Conservation (phyloP, 2,329 filamentous ascomycete genomes). For the Fusarium compactum region DNA sequence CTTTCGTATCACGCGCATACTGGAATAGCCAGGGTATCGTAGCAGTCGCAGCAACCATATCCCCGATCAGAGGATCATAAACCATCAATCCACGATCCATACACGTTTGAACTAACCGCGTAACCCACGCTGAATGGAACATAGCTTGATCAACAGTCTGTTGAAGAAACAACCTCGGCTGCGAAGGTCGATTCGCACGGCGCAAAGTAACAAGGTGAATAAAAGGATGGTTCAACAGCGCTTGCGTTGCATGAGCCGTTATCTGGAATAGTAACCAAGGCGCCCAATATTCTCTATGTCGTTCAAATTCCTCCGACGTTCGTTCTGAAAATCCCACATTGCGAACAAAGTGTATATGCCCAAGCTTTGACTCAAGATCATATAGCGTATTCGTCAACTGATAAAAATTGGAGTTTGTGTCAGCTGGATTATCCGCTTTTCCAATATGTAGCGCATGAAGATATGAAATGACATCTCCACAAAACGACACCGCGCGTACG, state of each 20-base stretch:
- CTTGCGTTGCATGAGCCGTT: conserved; percentile 35
- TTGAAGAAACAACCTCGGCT: conserved; percentile 35
- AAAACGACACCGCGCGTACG: conserved; percentile 24
- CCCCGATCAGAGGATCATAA: conserved; percentile 38
- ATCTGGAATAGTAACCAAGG: conserved; percentile 41
- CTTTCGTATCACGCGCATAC: conserved; percentile 36
- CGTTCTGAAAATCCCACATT: conserved; percentile 42
- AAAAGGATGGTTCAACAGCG: conserved; percentile 38
- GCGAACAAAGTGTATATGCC: conserved; percentile 38
- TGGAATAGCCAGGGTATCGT: conserved; percentile 44
- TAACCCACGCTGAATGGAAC: conserved; percentile 44
- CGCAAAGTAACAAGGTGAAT: conserved; percentile 37
- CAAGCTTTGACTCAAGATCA: conserved; percentile 29
- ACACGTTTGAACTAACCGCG: conserved; percentile 37
- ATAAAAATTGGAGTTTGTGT: conserved; percentile 38
- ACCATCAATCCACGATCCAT: conserved; percentile 35
- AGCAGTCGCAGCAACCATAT: conserved; percentile 39
- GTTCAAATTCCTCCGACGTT: conserved; percentile 25
- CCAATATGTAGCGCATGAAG: conserved; percentile 33
- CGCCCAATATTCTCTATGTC: conserved; percentile 39
- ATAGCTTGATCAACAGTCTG: conserved; percentile 42
- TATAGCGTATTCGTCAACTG: conserved; percentile 37
- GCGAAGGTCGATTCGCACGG: conserved; percentile 22
- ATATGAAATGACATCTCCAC: conserved; percentile 39
- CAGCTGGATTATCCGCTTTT: conserved; percentile 30